Base-by-base conservation (phyloP, 2,329 filamentous ascomycete genomes). In the Cytospora chrysosperma region DNA sequence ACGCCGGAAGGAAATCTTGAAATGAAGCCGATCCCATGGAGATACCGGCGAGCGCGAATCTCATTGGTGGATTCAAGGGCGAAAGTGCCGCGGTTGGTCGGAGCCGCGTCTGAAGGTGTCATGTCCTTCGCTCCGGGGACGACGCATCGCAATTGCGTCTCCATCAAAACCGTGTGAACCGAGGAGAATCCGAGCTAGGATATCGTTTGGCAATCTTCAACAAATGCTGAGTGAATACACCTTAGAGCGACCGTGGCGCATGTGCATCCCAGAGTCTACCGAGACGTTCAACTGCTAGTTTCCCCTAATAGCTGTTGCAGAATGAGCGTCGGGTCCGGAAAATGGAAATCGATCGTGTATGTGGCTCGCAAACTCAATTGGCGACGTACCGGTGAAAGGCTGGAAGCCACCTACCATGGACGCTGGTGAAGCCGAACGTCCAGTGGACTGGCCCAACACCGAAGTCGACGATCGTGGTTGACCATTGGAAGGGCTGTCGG, bases 311-410 rank as follows among this genome's bases (percentile, higher is more conserved):
- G 82, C 82, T 71, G 82, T 80, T 52, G 80, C 75, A 61, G 79
- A 70, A 73, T 84, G 79, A 71, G 80, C 71, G 63, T 85, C 81
- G 60, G 79, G 68, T 52, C 75, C 74, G 72, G 75, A 78, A 56
- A 80, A 81, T 19, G 80, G 81, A 67, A 84, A 84, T 60, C 77
- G 79, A 64, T 82, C 78, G 70, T 76, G 74, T 68, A 77, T 68
- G 64, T 76, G 76, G 62, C 77, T 80, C 37, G 75, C 69, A 59
- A 75, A 73, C 58, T 79, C 79, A 69, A 72, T 74, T 61, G 79
- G 71, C 59, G 78, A 75, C 67, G 81, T 80, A 75, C 78, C 79
- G 69, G 82, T 76, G 69, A 79, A 76, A 55, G 79, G 74, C 59
- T 77, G 73, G 67, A 84, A 81, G 63, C 75, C 71, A 52, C 75